phyloP scores from a whole-genome alignment of 306 rosid species.

The Alnus rubra region DNA sequence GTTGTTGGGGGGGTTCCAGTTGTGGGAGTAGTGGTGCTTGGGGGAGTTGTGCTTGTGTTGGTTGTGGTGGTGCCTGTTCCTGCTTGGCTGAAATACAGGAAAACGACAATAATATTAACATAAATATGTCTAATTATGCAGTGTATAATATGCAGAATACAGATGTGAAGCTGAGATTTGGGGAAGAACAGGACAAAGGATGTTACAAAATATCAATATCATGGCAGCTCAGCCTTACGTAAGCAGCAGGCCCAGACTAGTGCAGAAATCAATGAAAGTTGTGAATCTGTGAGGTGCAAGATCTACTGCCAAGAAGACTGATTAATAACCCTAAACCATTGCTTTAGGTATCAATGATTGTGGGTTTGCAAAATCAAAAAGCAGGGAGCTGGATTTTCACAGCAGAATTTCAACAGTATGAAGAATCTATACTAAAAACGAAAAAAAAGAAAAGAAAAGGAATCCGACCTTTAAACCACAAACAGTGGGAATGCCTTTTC shows the following conservation, averaged over 20 bases:
- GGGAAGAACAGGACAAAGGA: slow-evolving; percentile 27
- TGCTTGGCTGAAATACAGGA: slow-evolving; percentile 55
- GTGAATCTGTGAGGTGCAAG: background rate
- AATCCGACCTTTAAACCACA: slow-evolving; percentile 3
- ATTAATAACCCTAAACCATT: too few relatives aligned
- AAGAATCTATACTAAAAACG: background rate
- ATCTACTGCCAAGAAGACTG: slow-evolving; percentile 12
- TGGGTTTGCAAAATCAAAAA: background rate
- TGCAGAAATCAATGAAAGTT: background rate
- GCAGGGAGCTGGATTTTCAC: slow-evolving; percentile 20
- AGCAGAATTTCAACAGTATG: too few relatives aligned
- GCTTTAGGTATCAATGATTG: too few relatives aligned
- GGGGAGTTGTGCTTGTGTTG: slow-evolving; percentile 37
- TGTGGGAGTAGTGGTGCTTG: slow-evolving; percentile 17
- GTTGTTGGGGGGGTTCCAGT: slow-evolving; percentile 22
- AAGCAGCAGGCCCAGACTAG: background rate
- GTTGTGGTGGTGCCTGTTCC: slow-evolving; percentile 44
- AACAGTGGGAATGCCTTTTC: background rate
- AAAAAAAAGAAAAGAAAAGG: background rate
- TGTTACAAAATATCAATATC: slow-evolving; percentile 30
- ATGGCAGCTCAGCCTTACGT: slow-evolving; percentile 34
- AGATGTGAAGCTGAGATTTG: slow-evolving; percentile 24
- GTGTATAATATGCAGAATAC: background rate
- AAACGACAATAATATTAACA: slow-evolving; percentile 1
- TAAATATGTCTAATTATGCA: background rate